These are phyloP conservation scores for Mollisiaceae sp. DNA, from an alignment of 2,329 filamentous ascomycete species.

Conservation along the genomic window DNA sequence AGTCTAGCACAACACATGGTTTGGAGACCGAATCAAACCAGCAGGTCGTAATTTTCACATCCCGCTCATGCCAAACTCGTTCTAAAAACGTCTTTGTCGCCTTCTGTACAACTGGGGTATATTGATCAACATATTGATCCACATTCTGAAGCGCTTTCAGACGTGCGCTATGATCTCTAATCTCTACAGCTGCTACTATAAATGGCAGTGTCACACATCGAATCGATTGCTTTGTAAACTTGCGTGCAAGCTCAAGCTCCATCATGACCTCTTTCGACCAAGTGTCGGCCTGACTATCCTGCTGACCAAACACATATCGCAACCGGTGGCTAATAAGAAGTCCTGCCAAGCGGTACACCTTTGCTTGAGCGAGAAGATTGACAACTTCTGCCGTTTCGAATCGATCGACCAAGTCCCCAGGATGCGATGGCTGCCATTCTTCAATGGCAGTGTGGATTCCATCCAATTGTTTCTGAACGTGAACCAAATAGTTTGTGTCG, in stretches of 20 bases:
- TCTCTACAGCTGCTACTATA: constrained; percentile 38
- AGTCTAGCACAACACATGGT: constrained; percentile 36
- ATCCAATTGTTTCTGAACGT: constrained; percentile 33
- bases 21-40: constrained; percentile 40
- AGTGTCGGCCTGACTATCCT: constrained; percentile 35
- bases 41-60: constrained; percentile 28
- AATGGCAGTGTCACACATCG: constrained; percentile 40
- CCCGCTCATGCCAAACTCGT: constrained; percentile 40
- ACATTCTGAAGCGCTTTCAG: constrained; percentile 31
- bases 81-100: constrained; percentile 35
- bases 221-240: constrained; percentile 33
- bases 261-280: constrained; percentile 40
- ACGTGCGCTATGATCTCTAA: constrained; percentile 27
- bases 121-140: constrained; percentile 53
- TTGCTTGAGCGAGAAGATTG: constrained; percentile 39
- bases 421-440: constrained; percentile 38
- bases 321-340: constrained; percentile 39
- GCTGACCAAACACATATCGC: constrained; percentile 34
- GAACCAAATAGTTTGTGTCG: constrained; percentile 23
- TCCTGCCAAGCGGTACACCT: constrained; percentile 38
- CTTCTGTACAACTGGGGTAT: constrained; percentile 34
- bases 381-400: constrained; percentile 37
- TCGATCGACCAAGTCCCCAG: constrained; percentile 28
- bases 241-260: constrained; percentile 37
- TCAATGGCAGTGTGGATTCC: constrained; percentile 32